Evolutionary conservation across 805 yeast species (phyloP).

Genomic region (Saccharomycopsis lassenensis): DNA sequence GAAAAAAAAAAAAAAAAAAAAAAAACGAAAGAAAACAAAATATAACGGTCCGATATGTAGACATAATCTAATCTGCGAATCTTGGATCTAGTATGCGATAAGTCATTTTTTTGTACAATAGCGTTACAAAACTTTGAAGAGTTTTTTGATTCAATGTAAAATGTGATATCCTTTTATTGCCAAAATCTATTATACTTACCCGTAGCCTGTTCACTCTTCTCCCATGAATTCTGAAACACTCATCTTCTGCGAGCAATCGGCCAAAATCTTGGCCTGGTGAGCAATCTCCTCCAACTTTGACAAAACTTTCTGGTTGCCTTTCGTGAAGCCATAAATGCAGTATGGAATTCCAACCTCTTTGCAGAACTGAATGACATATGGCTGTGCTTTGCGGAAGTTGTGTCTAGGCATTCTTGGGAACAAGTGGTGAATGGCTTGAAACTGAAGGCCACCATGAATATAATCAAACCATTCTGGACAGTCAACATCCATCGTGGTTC

Average conservation of each 20-base stretch:
- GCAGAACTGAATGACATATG: constrained; percentile 63
- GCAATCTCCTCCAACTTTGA: constrained; percentile 63
- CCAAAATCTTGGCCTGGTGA: constrained; percentile 64
- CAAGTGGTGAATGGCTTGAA: constrained; percentile 83
- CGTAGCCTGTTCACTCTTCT: no score
- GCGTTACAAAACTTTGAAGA: no score
- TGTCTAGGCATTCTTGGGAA: constrained; percentile 87
- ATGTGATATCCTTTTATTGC: no score
- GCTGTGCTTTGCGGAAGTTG: constrained; percentile 68
- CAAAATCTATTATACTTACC: no score
- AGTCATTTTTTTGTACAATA: no score
- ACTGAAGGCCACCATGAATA: constrained; percentile 86
- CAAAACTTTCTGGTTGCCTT: constrained; percentile 67
- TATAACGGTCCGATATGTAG: no score
- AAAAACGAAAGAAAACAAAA: no score
- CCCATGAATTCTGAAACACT: constrained; percentile 37
- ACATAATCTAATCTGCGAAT: no score
- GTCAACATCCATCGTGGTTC: constrained; percentile 93
- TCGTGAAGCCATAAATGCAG: constrained; percentile 73
- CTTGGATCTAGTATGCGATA: no score
- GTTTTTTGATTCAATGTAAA: no score
- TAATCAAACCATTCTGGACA: constrained; percentile 91
- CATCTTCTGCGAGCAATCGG: constrained; percentile 61
- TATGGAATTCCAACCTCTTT: constrained; percentile 65
- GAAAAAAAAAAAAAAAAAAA: no score